phyloP scores from a whole-genome alignment of 257 asterid species.

The Apocynum venetum region DNA sequence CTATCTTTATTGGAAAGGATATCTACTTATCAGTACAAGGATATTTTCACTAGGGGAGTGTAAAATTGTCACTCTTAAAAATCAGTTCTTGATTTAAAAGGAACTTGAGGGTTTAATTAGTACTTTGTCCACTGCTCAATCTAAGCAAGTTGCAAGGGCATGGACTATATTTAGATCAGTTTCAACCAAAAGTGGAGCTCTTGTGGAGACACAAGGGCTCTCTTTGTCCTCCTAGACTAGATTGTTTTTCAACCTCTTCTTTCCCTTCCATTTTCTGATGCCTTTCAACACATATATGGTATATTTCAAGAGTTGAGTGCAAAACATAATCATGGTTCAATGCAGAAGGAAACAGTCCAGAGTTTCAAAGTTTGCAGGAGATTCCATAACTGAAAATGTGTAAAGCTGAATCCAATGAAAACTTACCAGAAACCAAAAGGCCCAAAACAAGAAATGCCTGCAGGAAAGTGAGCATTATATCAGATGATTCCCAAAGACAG shows the following conservation, averaged over 20 bases:
- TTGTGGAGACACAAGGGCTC: neutral
- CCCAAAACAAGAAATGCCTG: conserved; percentile 78
- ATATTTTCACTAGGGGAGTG: neutral
- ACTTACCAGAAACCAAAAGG: conserved; percentile 80
- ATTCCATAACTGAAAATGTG: neutral
- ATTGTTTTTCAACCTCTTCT: neutral
- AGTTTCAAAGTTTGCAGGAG: neutral
- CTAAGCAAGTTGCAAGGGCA: neutral
- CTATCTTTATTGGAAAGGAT: neutral
- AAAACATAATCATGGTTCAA: neutral
- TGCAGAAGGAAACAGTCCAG: neutral
- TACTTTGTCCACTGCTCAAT: neutral
- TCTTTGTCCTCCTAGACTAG: neutral
- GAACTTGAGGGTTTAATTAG: neutral
- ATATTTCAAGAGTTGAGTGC: neutral
- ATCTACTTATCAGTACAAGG: neutral
- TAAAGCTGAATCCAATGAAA: conserved; percentile 6
- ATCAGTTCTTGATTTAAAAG: neutral
- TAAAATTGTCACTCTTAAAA: neutral
- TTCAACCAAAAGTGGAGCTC: neutral
- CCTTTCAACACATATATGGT: neutral
- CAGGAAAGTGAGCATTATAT: conserved; percentile 21
- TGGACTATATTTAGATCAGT: neutral
- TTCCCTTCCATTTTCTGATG: neutral
- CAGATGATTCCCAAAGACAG: conserved; percentile 7